These are phyloP conservation scores for Ceratobasidium sp. DNA, from an alignment of 1,284 basidiomycete genomes.

Conservation along the genomic window DNA sequence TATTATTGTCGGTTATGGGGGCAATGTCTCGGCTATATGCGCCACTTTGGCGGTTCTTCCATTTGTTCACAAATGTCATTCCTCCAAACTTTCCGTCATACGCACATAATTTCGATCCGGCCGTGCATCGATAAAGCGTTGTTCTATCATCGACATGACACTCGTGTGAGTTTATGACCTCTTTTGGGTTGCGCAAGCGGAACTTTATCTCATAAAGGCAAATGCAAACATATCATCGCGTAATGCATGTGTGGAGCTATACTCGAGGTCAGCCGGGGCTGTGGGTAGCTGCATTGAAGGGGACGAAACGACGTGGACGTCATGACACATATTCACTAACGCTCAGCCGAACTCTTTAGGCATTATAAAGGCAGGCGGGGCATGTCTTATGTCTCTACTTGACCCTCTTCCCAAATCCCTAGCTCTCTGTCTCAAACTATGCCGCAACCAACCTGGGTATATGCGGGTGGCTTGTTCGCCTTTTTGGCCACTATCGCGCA, in stretches of 20 bases:
- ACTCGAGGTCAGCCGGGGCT: not conserved
- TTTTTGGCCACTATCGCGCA: conserved; percentile 9
- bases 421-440: not conserved
- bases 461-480: not conserved
- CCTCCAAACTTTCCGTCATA: not conserved
- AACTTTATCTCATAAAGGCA: not conserved
- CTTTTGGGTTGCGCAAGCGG: not conserved
- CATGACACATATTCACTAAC: not conserved
- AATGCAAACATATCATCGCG: not conserved
- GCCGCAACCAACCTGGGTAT: conserved; percentile 19
- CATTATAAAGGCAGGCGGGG: not conserved
- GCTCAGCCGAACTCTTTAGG: no score
- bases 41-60: not conserved
- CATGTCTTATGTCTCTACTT: not conserved
- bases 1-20: no score
- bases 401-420: not conserved
- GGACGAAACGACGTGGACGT: not conserved
- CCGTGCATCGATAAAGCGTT: not conserved
- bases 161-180: not conserved
- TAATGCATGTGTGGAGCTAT: not conserved
- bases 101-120: no score
- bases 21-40: not conserved
- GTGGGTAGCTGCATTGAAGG: no score
- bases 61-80: not conserved
- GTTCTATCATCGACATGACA: not conserved